Conservation (phyloP, 1,139 yeast species). For the Candida sojae region DNA sequence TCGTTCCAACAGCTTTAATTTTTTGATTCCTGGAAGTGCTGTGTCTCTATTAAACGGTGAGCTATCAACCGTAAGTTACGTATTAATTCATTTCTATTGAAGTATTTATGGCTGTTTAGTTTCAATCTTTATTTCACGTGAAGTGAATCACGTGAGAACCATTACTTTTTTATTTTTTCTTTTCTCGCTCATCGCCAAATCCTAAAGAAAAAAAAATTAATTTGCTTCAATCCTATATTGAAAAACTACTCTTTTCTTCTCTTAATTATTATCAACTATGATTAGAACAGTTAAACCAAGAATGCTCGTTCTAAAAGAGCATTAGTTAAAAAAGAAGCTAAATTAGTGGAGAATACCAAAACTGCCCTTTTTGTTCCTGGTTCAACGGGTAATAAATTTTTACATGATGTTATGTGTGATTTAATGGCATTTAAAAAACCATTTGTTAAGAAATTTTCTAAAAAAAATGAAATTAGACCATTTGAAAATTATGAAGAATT, state of each 20-base stretch:
- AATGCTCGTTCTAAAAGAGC: constrained; percentile 97
- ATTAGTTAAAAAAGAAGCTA: constrained; percentile 83
- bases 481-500: constrained; percentile 87
- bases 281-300: constrained; percentile 75
- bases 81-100: no score
- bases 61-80: no score
- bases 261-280: constrained; percentile 33
- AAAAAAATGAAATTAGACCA: constrained; percentile 87
- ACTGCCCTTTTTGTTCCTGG: constrained; percentile 93
- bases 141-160: no score
- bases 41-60: no score
- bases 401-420: constrained; percentile 91
- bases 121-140: no score
- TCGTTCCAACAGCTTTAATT: no score
- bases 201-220: background rate
- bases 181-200: background rate
- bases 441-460: constrained; percentile 78
- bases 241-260: background rate
- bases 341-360: constrained; percentile 86
- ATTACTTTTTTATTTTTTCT: background rate
- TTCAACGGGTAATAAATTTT: constrained; percentile 69
- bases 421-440: constrained; percentile 92
- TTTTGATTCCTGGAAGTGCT: no score
- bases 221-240: background rate
- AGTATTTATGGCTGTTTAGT: no score